Evolutionary conservation across 768 basidiomycete species (phyloP), one percentile per base, ranked within the genome.

Genomic region (Guyanaporus albipodus): DNA sequence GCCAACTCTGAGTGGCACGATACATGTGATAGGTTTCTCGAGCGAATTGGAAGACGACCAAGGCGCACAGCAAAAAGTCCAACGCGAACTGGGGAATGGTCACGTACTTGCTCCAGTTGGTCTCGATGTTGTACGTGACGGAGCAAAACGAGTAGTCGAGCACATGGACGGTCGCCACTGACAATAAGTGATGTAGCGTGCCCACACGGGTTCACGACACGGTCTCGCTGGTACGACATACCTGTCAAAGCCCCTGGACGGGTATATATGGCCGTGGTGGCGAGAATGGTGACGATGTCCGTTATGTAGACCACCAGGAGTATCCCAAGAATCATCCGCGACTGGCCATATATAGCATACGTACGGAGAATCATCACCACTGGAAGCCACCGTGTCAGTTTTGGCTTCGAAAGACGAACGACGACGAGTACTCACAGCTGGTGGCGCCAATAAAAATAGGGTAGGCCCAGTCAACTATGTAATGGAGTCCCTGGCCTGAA

Each of bases 251-350:
- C n/a, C n/a, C n/a, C n/a, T n/a, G n/a, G n/a, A n/a, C n/a, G n/a
- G n/a, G n/a, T n/a, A n/a, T n/a, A n/a, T n/a, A n/a, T n/a, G n/a
- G n/a, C n/a, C 6, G 14, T 34, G 9, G 34, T 17, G 15, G 40
- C 1, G 7, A 50, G 19, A 11, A 48, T 17, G 31, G n/a, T n/a
- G n/a, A 39, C 8, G 9, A 47, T 2, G 14, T 37, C 24, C 2
- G 41, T 2, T 3, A 34, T 10, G 24, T 46, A 51, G 2, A 48
- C 14, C 31, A 42, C 35, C 5, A 50, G 35, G 14, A 50, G 49
- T 2, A 37, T 6, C 6, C 28, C 14, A 1, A 50, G 39, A 19
- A 46, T 26, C 7, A 46, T 36, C 38, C 21, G 40, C 14, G 49
- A 50, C 9, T 23, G 35, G 32, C 27, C 21, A 10, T 42, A 45